phyloP scores from a whole-genome alignment of 148 eudicot genomes.

The Fagopyrum homotropicum region DNA sequence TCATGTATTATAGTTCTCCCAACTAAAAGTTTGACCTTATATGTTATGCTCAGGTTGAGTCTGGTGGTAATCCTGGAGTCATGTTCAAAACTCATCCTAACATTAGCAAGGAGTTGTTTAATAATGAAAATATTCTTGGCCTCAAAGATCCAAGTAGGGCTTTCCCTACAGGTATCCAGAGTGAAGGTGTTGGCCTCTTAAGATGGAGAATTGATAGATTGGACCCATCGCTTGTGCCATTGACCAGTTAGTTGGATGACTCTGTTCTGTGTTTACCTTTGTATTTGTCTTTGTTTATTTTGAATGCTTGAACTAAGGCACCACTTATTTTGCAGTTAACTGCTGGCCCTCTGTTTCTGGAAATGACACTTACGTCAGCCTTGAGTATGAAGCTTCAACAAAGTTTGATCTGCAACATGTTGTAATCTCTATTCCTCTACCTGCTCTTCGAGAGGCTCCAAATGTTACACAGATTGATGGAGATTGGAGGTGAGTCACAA shows the following conservation, averaged over 20 bases:
- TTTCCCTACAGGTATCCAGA: conserved; percentile 66
- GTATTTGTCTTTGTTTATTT: neutral
- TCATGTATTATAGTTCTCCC: conserved; percentile 10
- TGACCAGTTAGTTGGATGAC: conserved; percentile 55
- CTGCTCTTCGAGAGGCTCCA: conserved; percentile 94
- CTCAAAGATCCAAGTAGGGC: conserved; percentile 92
- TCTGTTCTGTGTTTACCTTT: neutral
- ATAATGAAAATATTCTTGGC: conserved; percentile 77
- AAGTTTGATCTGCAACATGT: conserved; percentile 88
- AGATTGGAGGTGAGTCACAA: conserved; percentile 74
- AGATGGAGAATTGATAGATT: conserved; percentile 95
- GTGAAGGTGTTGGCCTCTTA: conserved; percentile 86
- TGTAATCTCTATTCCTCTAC: conserved; percentile 93
- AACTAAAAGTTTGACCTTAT: neutral
- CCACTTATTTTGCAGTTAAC: conserved; percentile 50
- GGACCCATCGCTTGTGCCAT: conserved; percentile 84
- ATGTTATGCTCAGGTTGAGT: conserved; percentile 57
- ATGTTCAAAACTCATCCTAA: conserved; percentile 92
- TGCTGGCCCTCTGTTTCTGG: conserved; percentile 99
- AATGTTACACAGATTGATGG: conserved; percentile 86
- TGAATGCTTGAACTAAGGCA: neutral
- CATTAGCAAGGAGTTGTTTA: conserved; percentile 75
- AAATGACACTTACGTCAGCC: conserved; percentile 80
- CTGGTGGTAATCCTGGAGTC: conserved; percentile 68
- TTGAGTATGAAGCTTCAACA: conserved; percentile 90